Evolutionary conservation across 2,329 filamentous ascomycete species (phyloP).

Genomic region (Colletotrichum eleusines): DNA sequence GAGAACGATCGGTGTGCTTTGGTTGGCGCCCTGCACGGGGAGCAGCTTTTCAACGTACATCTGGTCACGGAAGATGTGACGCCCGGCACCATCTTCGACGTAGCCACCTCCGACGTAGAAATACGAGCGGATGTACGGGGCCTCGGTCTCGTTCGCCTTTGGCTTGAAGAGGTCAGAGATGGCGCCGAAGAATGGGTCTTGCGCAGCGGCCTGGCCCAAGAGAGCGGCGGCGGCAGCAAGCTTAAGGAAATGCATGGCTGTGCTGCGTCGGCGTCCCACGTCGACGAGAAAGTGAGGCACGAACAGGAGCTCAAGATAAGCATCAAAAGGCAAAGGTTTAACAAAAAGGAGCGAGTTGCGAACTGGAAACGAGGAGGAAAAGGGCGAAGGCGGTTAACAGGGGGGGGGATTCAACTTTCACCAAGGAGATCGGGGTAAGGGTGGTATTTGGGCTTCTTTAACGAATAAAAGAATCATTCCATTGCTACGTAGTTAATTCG

Average conservation of each 20-base stretch:
- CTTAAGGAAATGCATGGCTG: conserved; percentile 37
- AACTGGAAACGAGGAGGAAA: conserved; percentile 17
- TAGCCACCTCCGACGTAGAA: conserved; percentile 56
- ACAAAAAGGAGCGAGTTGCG: conserved; percentile 12
- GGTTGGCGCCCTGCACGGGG: conserved; percentile 47
- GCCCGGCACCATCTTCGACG: conserved; percentile 47
- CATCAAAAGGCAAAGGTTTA: not conserved
- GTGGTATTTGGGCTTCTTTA: conserved; percentile 36
- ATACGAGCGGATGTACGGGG: conserved; percentile 45
- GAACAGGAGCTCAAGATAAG: not conserved
- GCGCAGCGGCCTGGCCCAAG: conserved; percentile 31
- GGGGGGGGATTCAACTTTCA: conserved; percentile 24
- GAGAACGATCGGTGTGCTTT: conserved; percentile 54
- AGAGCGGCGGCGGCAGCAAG: conserved; percentile 29
- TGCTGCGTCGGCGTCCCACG: conserved; percentile 20
- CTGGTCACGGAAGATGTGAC: conserved; percentile 55
- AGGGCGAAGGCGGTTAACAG: conserved; percentile 34
- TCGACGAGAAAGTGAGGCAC: conserved; percentile 13
- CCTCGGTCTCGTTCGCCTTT: conserved; percentile 32
- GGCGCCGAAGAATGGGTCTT: not conserved
- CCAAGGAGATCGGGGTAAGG: not conserved
- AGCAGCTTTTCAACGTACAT: conserved; percentile 66
- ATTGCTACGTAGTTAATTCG: conserved; percentile 12
- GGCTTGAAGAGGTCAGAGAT: not conserved
- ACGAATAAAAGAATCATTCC: conserved; percentile 26